A percentile compares a stretch with the other conserved stretches of the same genome.
Evolutionary conservation across 1,284 basidiomycete genomes (phyloP).

Genomic region (Xerocomus minutiporus): DNA sequence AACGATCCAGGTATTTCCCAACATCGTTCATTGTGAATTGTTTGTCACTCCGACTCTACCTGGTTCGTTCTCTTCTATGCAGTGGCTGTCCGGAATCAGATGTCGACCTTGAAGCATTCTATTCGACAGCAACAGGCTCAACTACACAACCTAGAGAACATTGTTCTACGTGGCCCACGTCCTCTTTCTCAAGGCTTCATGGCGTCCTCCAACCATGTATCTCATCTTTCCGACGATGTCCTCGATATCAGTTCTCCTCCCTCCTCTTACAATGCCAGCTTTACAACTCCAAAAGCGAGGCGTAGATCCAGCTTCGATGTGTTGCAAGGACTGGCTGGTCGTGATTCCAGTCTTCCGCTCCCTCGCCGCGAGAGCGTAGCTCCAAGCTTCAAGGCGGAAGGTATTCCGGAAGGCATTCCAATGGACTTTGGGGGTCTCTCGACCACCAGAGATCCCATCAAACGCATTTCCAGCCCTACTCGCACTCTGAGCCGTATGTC

Average conservation of each 20-base stretch:
- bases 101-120: slow-evolving; percentile 70
- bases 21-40: slow-evolving; percentile 18
- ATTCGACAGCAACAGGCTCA: slow-evolving; percentile 77
- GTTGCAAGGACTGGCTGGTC: slow-evolving; percentile 64
- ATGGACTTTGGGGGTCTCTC: slow-evolving; percentile 44
- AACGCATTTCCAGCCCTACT: slow-evolving; percentile 66
- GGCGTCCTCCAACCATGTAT: slow-evolving; percentile 29
- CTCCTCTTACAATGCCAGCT: slow-evolving; percentile 31
- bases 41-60: slow-evolving; percentile 23
- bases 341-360: slow-evolving; percentile 67
- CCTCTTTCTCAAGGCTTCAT: slow-evolving; percentile 46
- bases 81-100: slow-evolving; percentile 69
- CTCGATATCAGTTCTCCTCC: slow-evolving; percentile 37
- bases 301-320: slow-evolving; percentile 68
- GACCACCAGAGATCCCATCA: slow-evolving; percentile 39
- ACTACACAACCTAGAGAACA: slow-evolving; percentile 59
- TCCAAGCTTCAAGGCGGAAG: slow-evolving; percentile 41
- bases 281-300: slow-evolving; percentile 43
- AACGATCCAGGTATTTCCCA: slow-evolving; percentile 54
- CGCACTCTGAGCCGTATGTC: slow-evolving; percentile 73
- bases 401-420: slow-evolving; percentile 70
- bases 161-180: slow-evolving; percentile 58
- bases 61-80: slow-evolving; percentile 30
- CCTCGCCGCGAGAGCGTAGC: slow-evolving; percentile 48
- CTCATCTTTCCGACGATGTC: slow-evolving; percentile 35